Evolutionary conservation across 1,139 yeast species (phyloP), one percentile per base, ranked within the genome.

Genomic region (Spathaspora sp.): DNA sequence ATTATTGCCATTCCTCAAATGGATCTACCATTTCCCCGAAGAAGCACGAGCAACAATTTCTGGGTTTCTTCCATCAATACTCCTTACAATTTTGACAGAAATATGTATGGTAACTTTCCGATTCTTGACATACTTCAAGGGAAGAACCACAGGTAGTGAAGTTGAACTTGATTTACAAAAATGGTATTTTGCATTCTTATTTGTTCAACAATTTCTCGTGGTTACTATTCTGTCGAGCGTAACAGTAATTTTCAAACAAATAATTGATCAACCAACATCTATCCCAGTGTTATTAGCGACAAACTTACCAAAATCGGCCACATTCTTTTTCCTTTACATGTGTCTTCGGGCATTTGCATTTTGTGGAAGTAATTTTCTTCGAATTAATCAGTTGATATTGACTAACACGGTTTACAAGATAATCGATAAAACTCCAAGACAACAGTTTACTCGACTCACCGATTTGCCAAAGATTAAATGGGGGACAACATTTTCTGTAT

Each of bases 181-280:
- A 43, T 85, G 91, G 90, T 81, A 68, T 72, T 84, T 73, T 69
- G 74, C 53, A 47, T 90, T 90, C 59, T 68, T 86, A 44, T 89
- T 88, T 58, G 81, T 89, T 40, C 97, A 90, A 56, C 81, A 89
- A 37, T 90, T 90, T 55, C 63, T 90, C 39, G 95, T 90, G 37
- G 90, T 90, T 2, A 86, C 97, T 0, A 79, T 90, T 37, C 88
- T 95, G 58, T 85, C 95, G 0, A 90, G 96, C 31, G 68, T 88
- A 8, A 80, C 89, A 0, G 82, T 83, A 3, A 78, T 89, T 0
- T 65, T 86, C 39, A 82, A 82, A 51, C 84, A 81, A 51, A 68
- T 86, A 2, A 67, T 89, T 6, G 82, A 81, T 47, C 82, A 82
- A 50, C 96, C 96, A 2, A 79, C 84, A 0, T 80, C 87, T 1